Evolutionary conservation across 164 flowering plant species (phyloP), one percentile per base, ranked within the genome.

Genomic region (Vitis riparia): DNA sequence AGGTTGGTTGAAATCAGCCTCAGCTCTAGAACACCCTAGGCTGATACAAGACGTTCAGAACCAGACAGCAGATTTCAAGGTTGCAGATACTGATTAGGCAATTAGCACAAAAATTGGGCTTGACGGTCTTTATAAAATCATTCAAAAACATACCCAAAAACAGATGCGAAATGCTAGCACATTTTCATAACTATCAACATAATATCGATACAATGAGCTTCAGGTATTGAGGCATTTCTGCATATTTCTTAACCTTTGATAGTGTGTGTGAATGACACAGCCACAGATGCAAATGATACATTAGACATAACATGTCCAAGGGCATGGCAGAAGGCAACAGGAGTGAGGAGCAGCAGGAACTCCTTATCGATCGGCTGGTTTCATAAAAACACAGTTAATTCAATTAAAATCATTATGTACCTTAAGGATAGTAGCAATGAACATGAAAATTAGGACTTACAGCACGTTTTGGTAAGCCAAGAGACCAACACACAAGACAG

Each of bases 291-390:
- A 77, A 87, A 87, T 62, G 89, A 87, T 17, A 85, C 88, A 81
- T 87, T 87, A 61, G 87, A 79, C 87, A 82, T 87, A 70, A 87
- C 91, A 74, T 85, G 91, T 59, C 91, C 89, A 11, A 87, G 86
- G 29, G 91, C 91, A 65, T 87, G 91, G 59, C 91, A 87, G 70
- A 81, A 64, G 57, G 89, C 85, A 70, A 87, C 89, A 15, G 91
- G 91, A 56, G 86, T 84, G 65, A 87, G 82, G 53, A 85, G 66
- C 47, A 55, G 47, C 73, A 87, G 71, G 69, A 79, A 84, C 51
- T 85, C 83, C 78, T 79, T 82, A 73, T 81, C 55, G 56, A 85
- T 81, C 56, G 87, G 89, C 91, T 87, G 82, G 68, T 65, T 67
- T 71, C 13, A 67, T 63, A 32, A 68, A 59, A 60, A 58, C 23